Evolutionary conservation across 2,329 filamentous ascomycete genomes (phyloP).

Genomic region (Ascochyta clinopodiicola): DNA sequence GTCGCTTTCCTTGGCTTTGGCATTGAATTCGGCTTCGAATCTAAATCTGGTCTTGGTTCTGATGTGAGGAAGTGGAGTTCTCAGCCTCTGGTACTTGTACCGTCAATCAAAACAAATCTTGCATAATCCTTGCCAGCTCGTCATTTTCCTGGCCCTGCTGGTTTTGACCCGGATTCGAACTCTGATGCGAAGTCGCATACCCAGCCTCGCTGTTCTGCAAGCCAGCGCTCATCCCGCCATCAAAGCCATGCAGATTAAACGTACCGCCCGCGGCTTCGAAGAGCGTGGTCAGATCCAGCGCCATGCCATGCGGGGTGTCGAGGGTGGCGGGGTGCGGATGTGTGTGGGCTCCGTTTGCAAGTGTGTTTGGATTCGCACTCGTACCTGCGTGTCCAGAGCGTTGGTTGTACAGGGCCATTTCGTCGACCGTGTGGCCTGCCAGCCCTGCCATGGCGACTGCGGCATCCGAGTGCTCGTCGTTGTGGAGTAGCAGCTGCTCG

Average conservation of each 20-base stretch:
- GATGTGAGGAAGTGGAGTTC: no score
- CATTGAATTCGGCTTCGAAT: no score
- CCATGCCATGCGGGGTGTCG: constrained; percentile 65
- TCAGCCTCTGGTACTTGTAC: no score
- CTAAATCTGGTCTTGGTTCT: no score
- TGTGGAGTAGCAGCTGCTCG: constrained; percentile 49
- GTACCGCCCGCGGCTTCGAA: constrained; percentile 68
- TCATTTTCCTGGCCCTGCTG: constrained; percentile 63
- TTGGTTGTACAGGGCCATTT: constrained; percentile 55
- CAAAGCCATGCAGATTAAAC: constrained; percentile 32
- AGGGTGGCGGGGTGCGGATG: constrained; percentile 32
- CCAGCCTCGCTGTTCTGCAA: constrained; percentile 46
- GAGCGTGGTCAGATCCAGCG: constrained; percentile 67
- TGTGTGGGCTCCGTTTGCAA: no score
- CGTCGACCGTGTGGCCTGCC: constrained; percentile 67
- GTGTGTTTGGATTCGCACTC: no score
- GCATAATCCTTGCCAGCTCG: constrained; percentile 65
- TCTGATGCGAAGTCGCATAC: neutral
- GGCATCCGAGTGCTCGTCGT: constrained; percentile 65
- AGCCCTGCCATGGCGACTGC: constrained; percentile 71
- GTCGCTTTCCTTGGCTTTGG: no score
- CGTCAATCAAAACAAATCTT: constrained; percentile 60
- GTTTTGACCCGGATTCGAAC: no score
- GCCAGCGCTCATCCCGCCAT: constrained; percentile 39
- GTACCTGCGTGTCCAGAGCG: no score